Percentiles rank a stretch among this genome's conserved stretches.
These are phyloP conservation scores for Lactuca sativa DNA, from an alignment of 129 eudicot genomes.

Conservation along the genomic window DNA sequence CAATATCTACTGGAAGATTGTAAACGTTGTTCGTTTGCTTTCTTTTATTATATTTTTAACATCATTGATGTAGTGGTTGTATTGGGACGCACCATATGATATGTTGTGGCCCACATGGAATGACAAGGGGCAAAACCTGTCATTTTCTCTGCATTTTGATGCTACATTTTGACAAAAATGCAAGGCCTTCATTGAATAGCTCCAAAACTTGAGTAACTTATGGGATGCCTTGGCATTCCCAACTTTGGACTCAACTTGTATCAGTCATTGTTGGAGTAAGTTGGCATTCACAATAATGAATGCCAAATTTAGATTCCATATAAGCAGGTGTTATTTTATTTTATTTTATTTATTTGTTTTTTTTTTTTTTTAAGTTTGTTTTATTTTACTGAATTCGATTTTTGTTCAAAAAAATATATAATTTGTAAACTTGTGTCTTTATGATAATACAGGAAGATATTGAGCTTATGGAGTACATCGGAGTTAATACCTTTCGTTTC, in stretches of 20 bases:
- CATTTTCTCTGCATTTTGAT: not conserved
- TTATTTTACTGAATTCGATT: not conserved
- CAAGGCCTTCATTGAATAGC: not conserved
- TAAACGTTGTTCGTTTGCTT: not conserved
- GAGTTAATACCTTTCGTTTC: slow-evolving; percentile 67
- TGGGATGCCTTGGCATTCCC: not conserved
- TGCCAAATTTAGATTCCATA: too few species aligned
- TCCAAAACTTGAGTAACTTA: not conserved
- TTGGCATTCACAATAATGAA: too few species aligned
- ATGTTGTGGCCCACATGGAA: slow-evolving; percentile 17
- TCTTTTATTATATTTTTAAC: not conserved
- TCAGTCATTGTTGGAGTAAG: too few species aligned
- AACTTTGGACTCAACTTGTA: too few species aligned
- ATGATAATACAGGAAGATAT: slow-evolving; percentile 52
- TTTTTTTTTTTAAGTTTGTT: not conserved
- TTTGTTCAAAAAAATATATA: not conserved
- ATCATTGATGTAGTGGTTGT: slow-evolving; percentile 8
- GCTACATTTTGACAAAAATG: not conserved
- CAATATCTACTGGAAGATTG: not conserved
- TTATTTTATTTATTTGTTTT: too few species aligned
- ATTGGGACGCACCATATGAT: not conserved
- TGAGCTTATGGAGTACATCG: slow-evolving; percentile 64
- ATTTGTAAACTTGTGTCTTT: slow-evolving; percentile 19
- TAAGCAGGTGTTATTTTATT: too few species aligned
- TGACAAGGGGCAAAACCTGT: slow-evolving; percentile 2